Evolutionary conservation across 768 basidiomycete genomes (phyloP).

Genomic region (Auriscalpium orientale): DNA sequence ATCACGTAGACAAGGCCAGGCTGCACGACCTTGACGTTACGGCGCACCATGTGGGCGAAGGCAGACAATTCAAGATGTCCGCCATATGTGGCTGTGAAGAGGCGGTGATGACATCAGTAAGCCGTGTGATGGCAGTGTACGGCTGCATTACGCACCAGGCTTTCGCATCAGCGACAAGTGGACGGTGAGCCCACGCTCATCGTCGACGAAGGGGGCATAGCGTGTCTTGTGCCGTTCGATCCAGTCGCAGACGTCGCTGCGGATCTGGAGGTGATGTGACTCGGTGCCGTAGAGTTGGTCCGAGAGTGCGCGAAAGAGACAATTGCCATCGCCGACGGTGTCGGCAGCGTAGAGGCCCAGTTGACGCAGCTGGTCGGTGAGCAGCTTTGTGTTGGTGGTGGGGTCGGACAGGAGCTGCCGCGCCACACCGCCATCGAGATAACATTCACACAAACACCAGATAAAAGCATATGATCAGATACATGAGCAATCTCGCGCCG

Average conservation of each 20-base stretch:
- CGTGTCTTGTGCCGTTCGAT: constrained; percentile 59
- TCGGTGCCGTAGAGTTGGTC: constrained; percentile 82
- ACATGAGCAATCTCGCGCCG: not conserved
- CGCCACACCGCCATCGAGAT: constrained; percentile 1
- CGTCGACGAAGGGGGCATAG: constrained; percentile 85
- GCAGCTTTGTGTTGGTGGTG: constrained; percentile 52
- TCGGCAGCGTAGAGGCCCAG: constrained; percentile 83
- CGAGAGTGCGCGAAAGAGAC: constrained; percentile 83
- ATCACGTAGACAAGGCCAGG: constrained; percentile 89
- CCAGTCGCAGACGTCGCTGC: constrained; percentile 78
- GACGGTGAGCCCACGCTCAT: constrained; percentile 65
- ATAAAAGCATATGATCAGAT: not conserved
- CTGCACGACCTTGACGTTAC: constrained; percentile 88
- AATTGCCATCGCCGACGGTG: constrained; percentile 88
- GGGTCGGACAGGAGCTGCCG: constrained; percentile 46
- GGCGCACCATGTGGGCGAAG: constrained; percentile 71
- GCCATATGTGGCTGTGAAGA: constrained; percentile 68
- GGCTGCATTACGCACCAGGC: constrained; percentile 42
- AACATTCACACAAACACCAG: not conserved
- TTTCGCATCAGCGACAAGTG: constrained; percentile 76
- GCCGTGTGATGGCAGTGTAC: constrained; percentile 2
- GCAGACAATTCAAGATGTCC: constrained; percentile 92
- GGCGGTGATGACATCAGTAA: not conserved
- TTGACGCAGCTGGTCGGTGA: constrained; percentile 65
- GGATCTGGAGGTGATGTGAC: constrained; percentile 56